phyloP scores from a whole-genome alignment of 2,329 filamentous ascomycete species.

The Colletotrichum echinochloae region DNA sequence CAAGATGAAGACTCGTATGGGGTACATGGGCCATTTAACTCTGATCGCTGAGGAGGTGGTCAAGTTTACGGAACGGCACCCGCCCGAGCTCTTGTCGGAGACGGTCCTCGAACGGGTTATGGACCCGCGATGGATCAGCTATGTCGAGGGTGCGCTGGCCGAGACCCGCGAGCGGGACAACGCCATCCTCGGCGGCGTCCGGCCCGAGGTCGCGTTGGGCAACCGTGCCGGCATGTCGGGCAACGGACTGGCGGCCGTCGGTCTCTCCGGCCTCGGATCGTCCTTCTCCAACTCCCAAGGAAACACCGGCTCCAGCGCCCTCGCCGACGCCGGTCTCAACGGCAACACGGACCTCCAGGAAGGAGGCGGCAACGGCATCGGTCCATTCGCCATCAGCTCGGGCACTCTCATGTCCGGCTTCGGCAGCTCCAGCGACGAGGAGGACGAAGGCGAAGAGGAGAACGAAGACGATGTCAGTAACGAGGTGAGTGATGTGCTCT shows the following conservation, averaged over 20 bases:
- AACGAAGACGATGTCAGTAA: conserved; percentile 80
- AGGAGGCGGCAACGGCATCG: conserved; percentile 74
- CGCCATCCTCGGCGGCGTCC: conserved; percentile 94
- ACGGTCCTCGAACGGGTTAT: conserved; percentile 89
- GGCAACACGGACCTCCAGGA: conserved; percentile 73
- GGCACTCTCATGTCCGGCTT: conserved; percentile 89
- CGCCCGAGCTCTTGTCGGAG: conserved; percentile 86
- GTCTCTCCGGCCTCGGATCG: conserved; percentile 55
- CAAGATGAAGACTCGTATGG: conserved; percentile 88
- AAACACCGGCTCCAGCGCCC: conserved; percentile 36
- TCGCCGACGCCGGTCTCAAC: conserved; percentile 41
- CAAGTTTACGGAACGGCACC: conserved; percentile 96
- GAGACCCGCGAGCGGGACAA: conserved; percentile 97
- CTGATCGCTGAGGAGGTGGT: conserved; percentile 98
- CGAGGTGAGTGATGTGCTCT: conserved; percentile 67
- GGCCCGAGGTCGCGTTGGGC: conserved; percentile 88
- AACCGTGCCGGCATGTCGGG: conserved; percentile 73
- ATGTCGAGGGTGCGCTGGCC: conserved; percentile 91
- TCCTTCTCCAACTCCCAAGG: conserved; percentile 47
- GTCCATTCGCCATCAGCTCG: conserved; percentile 77
- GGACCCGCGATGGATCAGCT: conserved; percentile 91
- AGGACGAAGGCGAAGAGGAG: conserved; percentile 93
- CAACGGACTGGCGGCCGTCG: conserved; percentile 56
- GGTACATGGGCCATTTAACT: conserved; percentile 98
- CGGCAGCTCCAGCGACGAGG: conserved; percentile 94